Evolutionary conservation across 164 flowering plant species (phyloP).

Genomic region (Sedum album): DNA sequence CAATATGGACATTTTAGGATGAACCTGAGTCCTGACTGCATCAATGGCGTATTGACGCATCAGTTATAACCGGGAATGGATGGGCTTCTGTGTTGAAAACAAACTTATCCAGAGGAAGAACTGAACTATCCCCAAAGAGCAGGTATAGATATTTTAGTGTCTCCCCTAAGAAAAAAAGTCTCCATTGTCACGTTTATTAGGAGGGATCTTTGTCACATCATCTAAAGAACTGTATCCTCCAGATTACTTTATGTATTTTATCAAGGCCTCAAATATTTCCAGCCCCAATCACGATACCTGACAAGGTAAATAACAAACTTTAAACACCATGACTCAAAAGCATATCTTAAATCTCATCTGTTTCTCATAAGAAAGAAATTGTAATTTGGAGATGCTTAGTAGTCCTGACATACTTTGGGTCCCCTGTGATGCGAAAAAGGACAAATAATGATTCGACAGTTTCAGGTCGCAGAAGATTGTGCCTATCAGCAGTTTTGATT

Average conservation of each 20-base stretch:
- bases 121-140: slow-evolving; percentile 54
- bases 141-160: slow-evolving; percentile 82
- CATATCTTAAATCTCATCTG: not conserved
- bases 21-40: not conserved
- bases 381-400: not conserved
- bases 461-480: slow-evolving; percentile 96
- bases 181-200: slow-evolving; percentile 91
- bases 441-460: slow-evolving; percentile 90
- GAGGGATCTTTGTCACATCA: slow-evolving; percentile 82
- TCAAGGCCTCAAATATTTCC: slow-evolving; percentile 93
- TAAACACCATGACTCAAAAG: not conserved
- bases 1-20: not conserved
- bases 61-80: slow-evolving; percentile 56
- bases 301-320: slow-evolving; percentile 10
- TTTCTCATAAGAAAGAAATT: not conserved
- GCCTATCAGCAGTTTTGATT: slow-evolving; percentile 77
- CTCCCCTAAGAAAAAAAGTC: slow-evolving; percentile 93
- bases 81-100: slow-evolving; percentile 96
- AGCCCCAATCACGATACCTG: slow-evolving; percentile 96
- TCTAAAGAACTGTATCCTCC: slow-evolving; percentile 87
- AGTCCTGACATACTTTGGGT: slow-evolving; percentile 52
- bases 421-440: slow-evolving; percentile 80
- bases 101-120: slow-evolving; percentile 77
- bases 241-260: slow-evolving; percentile 67
- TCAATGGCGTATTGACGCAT: not conserved